A percentile compares a stretch with the other conserved stretches of the same genome.
Conservation (phyloP, 139 green algal genomes). For the Chloropicon primus region DNA sequence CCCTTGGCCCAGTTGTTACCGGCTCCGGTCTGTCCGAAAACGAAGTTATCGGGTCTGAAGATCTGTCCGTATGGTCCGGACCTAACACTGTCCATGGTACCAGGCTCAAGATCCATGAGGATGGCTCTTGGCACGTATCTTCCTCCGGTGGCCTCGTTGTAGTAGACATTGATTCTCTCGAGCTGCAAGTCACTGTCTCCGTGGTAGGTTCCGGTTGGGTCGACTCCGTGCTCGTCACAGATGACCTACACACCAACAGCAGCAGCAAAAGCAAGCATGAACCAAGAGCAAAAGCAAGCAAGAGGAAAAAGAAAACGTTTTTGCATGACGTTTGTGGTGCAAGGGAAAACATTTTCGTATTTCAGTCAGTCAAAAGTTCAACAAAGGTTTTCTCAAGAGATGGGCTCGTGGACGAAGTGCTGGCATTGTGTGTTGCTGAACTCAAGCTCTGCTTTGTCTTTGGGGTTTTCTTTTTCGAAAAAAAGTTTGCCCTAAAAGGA, state of each 20-base stretch:
- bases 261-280: neutral
- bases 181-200: constrained; percentile 90
- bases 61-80: constrained; percentile 93
- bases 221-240: constrained; percentile 76
- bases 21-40: constrained; percentile 92
- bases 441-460: no score
- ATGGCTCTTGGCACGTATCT: constrained; percentile 94
- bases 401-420: no score
- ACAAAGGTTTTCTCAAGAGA: no score
- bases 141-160: constrained; percentile 95
- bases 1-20: constrained; percentile 99
- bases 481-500: no score
- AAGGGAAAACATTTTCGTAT: no score
- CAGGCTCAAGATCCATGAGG: constrained; percentile 96
- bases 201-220: constrained; percentile 49
- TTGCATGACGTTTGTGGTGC: no score
- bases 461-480: no score
- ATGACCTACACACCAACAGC: constrained; percentile 37
- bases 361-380: no score
- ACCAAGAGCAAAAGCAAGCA: neutral
- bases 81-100: constrained; percentile 91
- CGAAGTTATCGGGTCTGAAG: constrained; percentile 94
- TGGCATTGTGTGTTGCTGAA: no score
- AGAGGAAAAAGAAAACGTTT: constrained; percentile 11
- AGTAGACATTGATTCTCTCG: constrained; percentile 99